Evolutionary conservation across 495 filamentous ascomycete species (phyloP), one percentile per base, ranked within the genome.

Genomic region (Collariella sp.): DNA sequence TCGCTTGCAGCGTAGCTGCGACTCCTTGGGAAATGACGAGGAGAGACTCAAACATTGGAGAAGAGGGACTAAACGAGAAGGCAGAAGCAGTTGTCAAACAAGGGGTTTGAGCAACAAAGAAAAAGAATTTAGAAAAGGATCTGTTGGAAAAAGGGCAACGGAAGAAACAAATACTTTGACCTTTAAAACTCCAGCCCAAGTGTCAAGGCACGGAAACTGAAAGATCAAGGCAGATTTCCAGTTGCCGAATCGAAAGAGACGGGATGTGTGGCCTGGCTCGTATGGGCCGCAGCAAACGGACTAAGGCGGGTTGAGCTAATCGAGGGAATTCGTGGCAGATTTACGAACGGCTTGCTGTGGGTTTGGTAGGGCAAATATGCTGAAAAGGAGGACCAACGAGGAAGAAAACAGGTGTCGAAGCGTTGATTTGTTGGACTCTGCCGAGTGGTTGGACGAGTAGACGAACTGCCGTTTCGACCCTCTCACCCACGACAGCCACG

Each of bases 1-100:
- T 63, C 31, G 51, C 31, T 47, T 57, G 56, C 36, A 54, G 53
- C 54, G 24, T 46, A 20, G 57, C 50, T 36, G 59, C 59, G 26
- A 53, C 52, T 42, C 39, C 53, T 47, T 53, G 48, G 38, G 57
- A 53, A n/a, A 56, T 23, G 49, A 42, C 22, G 36, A 60, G 50
- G 18, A 60, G 52, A 40, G 15, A 43, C 19, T 53, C 26, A 38
- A 56, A 60, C 57, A 60, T 60, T 41, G 48, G 38, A 5, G 34
- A 16, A 34, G 19, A 44, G 7, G 35, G 34, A 29, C 10, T 39
- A 24, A 26, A 42, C 11, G 19, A 51, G 29, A 13, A 47, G 1
- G 22, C 18, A 5, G 15, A 6, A 54, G 19, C 3, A 39, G n/a
- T 11, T 2, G 33, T 29, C 51, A 54, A 46, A 16, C 11, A 9